Evolutionary conservation across 176 grass and related monocot species (phyloP).

Genomic region (Alopecurus myosuroides): DNA sequence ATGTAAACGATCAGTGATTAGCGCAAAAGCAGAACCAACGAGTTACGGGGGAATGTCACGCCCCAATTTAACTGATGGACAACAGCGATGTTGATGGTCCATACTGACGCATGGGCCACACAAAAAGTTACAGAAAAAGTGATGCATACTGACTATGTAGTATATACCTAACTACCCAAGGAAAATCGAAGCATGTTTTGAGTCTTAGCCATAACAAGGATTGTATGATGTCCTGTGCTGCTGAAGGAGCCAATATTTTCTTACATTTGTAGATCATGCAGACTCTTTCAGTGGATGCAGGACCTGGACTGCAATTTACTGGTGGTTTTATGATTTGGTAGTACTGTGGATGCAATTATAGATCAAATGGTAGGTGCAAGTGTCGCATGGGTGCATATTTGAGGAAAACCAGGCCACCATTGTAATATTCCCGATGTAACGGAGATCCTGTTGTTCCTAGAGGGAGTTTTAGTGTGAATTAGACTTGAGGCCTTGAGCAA

Average conservation of each 20-base stretch:
- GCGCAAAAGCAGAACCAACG: not conserved
- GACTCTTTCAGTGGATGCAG: not conserved
- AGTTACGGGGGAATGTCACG: not conserved
- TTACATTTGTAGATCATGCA: not conserved
- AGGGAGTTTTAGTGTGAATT: not conserved
- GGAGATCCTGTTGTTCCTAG: not conserved
- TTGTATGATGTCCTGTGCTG: not conserved
- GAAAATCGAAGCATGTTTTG: not conserved
- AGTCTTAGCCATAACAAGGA: not conserved
- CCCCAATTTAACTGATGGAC: not conserved
- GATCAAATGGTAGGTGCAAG: not conserved
- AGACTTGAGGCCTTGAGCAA: not conserved
- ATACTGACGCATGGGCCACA: not conserved
- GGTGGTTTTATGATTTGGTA: not conserved
- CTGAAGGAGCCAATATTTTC: not conserved
- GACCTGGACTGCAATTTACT: not conserved
- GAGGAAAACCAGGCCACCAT: not conserved
- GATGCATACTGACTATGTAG: not conserved
- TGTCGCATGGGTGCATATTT: not conserved
- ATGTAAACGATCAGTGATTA: not conserved
- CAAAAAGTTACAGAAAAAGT: not conserved
- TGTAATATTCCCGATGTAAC: not conserved
- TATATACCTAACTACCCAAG: not conserved
- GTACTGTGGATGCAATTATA: not conserved
- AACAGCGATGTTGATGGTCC: not conserved